Base-by-base conservation (phyloP, 257 asterid genomes). In the Solanum medicagineum region DNA sequence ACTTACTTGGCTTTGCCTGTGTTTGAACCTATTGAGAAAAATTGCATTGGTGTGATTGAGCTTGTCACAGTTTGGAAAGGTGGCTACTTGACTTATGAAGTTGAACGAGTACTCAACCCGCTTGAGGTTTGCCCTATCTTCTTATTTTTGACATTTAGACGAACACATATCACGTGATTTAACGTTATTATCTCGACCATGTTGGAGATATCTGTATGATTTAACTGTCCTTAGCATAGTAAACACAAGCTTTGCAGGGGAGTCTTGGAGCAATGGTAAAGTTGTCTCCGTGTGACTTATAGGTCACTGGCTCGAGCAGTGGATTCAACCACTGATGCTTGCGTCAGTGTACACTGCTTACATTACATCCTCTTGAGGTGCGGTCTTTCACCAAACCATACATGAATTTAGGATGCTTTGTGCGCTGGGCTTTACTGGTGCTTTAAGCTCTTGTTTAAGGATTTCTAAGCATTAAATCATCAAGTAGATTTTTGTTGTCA, bases 51-150 rank as follows among this genome's bases (percentile, higher is more conserved):
- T 79, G 83, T 79, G 66, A 79, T 79, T 79, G 83, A 79, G 66
- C 83, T 79, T 29, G 83, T 79, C 6, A 79, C 83, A 26, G 83
- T 79, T 79, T 79, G 83, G 83, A 79, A 79, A 79, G 83, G 83
- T 79, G 83, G 83, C 29, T 79, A 79, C 83, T 53, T 79, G 83
- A 79, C 83, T 53, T 79, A 20, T 53, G 83, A 79, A 79, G 66
- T 79, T 53, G 83, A 79, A 53, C 63, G 63, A 79, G 83, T 79
- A 79, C 83, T 79, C 5, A 79, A 79, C 8, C 49, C 83, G 3
- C 83, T 79, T 53, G 83, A 79, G 83, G 83, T 79, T 79, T 49
- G 4, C 62, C 7, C 83, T 53, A 5, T 51, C 65, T 53, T 65
- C 49, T 51, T 53, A 29, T 79, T 79, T 29, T 10, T 79, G 10